Evolutionary conservation across 2,329 filamentous ascomycete genomes (phyloP).

Genomic region (Clonostachys byssicola): DNA sequence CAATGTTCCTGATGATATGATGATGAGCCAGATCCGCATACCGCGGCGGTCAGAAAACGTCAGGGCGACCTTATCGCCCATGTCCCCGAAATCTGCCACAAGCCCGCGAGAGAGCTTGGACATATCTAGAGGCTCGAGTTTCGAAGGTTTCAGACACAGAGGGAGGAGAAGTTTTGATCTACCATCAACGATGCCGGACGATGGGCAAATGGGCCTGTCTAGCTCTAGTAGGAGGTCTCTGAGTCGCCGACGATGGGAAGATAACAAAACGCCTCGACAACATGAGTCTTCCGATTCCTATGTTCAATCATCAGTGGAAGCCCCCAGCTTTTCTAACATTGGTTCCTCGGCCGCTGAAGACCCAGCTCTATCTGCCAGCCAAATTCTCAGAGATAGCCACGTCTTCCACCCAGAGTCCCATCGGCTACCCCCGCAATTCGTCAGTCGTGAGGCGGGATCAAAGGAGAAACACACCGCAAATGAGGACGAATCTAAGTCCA

Average conservation of each 20-base stretch:
- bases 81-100: conserved; percentile 34
- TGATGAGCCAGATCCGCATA: conserved; percentile 17
- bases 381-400: conserved; percentile 82
- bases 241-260: conserved; percentile 41
- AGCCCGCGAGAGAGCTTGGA: conserved; percentile 56
- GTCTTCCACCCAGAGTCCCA: conserved; percentile 66
- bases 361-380: conserved; percentile 69
- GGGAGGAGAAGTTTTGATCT: conserved; percentile 49
- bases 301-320: conserved; percentile 63
- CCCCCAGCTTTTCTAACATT: conserved; percentile 67
- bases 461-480: conserved; percentile 1
- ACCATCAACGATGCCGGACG: conserved; percentile 33
- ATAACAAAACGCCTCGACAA: conserved; percentile 15
- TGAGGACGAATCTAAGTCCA: conserved; percentile 4
- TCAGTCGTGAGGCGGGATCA: background rate
- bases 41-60: conserved; percentile 50
- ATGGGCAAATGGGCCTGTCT: conserved; percentile 43
- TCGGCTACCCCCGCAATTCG: background rate
- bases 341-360: conserved; percentile 69
- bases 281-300: conserved; percentile 70
- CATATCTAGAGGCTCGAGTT: conserved; percentile 8
- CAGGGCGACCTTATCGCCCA: conserved; percentile 55
- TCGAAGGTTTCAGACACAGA: conserved; percentile 48
- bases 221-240: conserved; percentile 53
- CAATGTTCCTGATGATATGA: too few relatives aligned